phyloP scores from a whole-genome alignment of 441 rosid genomes.

The Erodium trifolium region DNA sequence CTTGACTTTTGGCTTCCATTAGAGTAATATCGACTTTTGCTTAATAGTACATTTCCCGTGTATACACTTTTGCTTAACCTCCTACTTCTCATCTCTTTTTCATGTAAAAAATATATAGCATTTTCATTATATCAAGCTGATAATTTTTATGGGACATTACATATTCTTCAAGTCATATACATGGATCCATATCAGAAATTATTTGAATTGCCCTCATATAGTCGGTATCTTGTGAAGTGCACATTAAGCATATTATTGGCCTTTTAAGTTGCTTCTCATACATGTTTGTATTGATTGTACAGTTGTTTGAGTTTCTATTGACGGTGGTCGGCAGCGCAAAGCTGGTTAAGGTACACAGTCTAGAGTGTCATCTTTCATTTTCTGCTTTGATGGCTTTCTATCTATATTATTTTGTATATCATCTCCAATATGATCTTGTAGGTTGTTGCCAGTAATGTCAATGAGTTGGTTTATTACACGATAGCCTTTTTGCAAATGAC shows the following conservation, averaged over 20 bases:
- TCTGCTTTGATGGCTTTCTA: slow-evolving; percentile 9
- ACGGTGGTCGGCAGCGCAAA: slow-evolving; percentile 65
- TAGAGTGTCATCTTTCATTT: slow-evolving; percentile 12
- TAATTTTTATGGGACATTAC: too few relatives aligned
- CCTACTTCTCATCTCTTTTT: background rate
- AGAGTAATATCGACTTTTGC: background rate
- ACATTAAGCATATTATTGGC: background rate
- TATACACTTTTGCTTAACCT: background rate
- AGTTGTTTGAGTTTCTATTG: slow-evolving; percentile 86
- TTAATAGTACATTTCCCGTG: background rate
- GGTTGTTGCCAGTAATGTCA: slow-evolving; percentile 50
- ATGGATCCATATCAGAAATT: too few relatives aligned
- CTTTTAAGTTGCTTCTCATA: slow-evolving; percentile 20
- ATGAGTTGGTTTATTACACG: slow-evolving; percentile 74
- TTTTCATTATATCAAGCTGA: slow-evolving; percentile 1
- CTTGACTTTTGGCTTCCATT: too few relatives aligned
- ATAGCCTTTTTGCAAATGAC: slow-evolving; percentile 87
- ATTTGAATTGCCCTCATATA: background rate
- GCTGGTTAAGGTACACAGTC: slow-evolving; percentile 54
- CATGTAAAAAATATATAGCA: background rate
- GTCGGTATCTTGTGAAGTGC: slow-evolving; percentile 14
- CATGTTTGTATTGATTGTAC: slow-evolving; percentile 25
- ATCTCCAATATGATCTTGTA: slow-evolving; percentile 23
- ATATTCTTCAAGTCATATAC: too few relatives aligned
- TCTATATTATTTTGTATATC: slow-evolving; percentile 7